Evolutionary conservation across 495 filamentous ascomycete species (phyloP), one percentile per base, ranked within the genome.

Genomic region (Podospora fimiseda): DNA sequence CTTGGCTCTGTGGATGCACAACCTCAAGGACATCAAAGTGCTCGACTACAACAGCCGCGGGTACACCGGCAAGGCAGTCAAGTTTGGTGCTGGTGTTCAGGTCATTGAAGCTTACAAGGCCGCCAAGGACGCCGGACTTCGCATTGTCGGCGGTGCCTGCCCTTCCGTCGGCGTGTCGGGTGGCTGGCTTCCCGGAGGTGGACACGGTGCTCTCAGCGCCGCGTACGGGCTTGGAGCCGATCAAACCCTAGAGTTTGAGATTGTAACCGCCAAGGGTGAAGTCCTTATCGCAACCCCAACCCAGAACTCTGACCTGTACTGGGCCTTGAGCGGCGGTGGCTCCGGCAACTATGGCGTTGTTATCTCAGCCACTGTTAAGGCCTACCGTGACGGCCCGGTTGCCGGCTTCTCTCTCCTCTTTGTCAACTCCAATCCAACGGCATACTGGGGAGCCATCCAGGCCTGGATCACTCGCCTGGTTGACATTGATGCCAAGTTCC

Each of bases 1-100:
- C 13, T 64, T 86, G 8, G 64, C 65, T 21, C 63, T 86, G 30
- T 86, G 82, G 82, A 84, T 80, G 0, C 80, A 84, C 50, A 66
- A 79, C 19, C 60, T 86, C 16, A 81, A 83, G 60, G 49, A 64
- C 9, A 70, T 77, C 13, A 41, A 66, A 2, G 67, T 70, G 48
- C 50, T 68, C 19, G 55, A 70, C 13, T 78, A 75, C 58, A 36
- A 51, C 1, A 59, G 60, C 23, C 38, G 52, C 0, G 27, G 52
- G 39, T 77, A 75, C 60, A 60, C 54, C 6, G 78, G 77, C 0
- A 61, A 72, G 0, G 79, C 76, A 1, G 60, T 79, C 22, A 74
- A 73, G 44, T 44, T 84, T 44, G 79, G 80, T 9, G 69, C 80
- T 6, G 82, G 81, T 18, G 66, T 81, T 0, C 69, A 76, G 52